A percentile compares a stretch with the other conserved stretches of the same genome.
Conservation (phyloP, 208 protist genomes). For the Crithidia brevicula region DNA sequence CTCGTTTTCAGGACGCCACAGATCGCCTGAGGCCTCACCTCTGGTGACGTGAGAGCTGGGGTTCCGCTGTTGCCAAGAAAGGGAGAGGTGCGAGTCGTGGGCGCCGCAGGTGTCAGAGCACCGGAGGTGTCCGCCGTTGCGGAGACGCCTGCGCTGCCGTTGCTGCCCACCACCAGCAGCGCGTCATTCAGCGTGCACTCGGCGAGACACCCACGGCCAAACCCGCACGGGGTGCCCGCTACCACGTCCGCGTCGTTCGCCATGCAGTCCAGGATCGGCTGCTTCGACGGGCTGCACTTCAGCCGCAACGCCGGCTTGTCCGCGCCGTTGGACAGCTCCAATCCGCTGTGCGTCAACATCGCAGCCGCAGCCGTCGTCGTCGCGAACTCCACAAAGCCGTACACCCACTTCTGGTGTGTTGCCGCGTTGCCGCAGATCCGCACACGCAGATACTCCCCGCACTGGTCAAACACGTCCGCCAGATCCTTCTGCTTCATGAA, state of each 20-base stretch:
- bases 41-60: no score
- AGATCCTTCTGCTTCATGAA: constrained; percentile 52
- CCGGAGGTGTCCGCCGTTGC: background rate
- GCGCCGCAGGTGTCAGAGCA: background rate
- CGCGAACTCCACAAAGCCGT: constrained; percentile 71
- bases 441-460: constrained; percentile 47
- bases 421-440: constrained; percentile 54
- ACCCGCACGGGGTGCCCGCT: constrained; percentile 41
- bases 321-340: constrained; percentile 49
- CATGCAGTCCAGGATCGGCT: constrained; percentile 62
- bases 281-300: constrained; percentile 59
- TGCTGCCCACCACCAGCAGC: constrained; percentile 28
- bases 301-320: constrained; percentile 54
- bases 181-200: constrained; percentile 60
- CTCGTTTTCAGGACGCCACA: no score
- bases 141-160: background rate
- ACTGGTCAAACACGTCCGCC: constrained; percentile 43
- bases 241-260: constrained; percentile 58
- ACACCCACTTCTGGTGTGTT: constrained; percentile 59
- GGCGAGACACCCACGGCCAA: constrained; percentile 43
- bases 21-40: no score
- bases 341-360: constrained; percentile 48
- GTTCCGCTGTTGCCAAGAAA: no score
- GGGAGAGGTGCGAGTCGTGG: background rate
- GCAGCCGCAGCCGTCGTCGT: constrained; percentile 32